Evolutionary conservation across 139 green algal genomes (phyloP).

Genomic region (Eudorina sp.): DNA sequence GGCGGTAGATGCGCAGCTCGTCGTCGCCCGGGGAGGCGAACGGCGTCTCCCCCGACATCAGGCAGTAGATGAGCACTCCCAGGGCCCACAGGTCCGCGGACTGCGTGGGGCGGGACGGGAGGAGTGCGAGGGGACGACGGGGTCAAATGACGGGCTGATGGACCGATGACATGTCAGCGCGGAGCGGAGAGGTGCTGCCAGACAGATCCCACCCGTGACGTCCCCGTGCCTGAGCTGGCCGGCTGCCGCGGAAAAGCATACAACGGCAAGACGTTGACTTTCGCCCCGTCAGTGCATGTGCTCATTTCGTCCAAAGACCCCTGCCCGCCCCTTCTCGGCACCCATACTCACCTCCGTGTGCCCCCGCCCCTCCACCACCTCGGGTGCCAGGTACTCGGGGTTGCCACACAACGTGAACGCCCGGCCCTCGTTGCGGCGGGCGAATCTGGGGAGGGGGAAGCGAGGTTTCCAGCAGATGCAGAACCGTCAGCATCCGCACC

Average conservation of each 20-base stretch:
- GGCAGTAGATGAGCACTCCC: slow-evolving; percentile 79
- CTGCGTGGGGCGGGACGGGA: slow-evolving; percentile 4
- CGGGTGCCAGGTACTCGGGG: slow-evolving; percentile 80
- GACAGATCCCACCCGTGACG: no score
- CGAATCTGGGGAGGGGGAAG: slow-evolving; percentile 59
- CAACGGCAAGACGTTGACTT: no score
- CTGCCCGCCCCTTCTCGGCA: not conserved
- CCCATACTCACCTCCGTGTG: slow-evolving; percentile 51
- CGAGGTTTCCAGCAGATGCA: no score
- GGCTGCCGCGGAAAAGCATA: no score
- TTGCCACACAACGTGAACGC: slow-evolving; percentile 86
- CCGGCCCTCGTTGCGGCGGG: slow-evolving; percentile 66
- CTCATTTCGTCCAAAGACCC: no score
- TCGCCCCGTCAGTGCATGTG: no score
- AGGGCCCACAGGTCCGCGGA: slow-evolving; percentile 81
- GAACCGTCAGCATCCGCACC: no score
- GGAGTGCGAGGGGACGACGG: not conserved
- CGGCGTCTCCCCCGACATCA: slow-evolving; percentile 71
- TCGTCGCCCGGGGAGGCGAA: slow-evolving; percentile 68
- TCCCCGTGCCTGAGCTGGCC: no score
- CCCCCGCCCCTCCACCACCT: slow-evolving; percentile 75
- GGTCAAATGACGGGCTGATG: not conserved
- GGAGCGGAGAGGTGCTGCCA: no score
- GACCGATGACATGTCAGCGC: no score
- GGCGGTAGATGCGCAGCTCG: slow-evolving; percentile 74